Evolutionary conservation across 192 early-diverging fungal species (phyloP).

Genomic region (Phycomyces blakesleeanus): DNA sequence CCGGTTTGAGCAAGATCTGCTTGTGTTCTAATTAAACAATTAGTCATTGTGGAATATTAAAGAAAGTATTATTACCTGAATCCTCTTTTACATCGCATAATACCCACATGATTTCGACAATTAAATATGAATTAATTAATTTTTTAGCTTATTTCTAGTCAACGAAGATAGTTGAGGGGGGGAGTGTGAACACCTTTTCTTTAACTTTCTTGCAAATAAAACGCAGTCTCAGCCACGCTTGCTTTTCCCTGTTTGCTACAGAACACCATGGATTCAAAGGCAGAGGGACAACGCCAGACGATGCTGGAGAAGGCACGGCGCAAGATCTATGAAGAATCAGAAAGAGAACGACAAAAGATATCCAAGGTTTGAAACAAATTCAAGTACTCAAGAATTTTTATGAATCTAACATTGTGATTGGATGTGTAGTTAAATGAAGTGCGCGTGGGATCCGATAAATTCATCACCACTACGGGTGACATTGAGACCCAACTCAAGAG

Average conservation of each 20-base stretch:
- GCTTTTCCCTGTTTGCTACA: neutral
- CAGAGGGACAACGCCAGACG: conserved; percentile 55
- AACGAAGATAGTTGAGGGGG: too few relatives aligned
- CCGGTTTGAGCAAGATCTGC: neutral
- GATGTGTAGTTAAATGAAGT: conserved; percentile 66
- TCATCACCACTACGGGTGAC: conserved; percentile 69
- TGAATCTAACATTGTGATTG: too few relatives aligned
- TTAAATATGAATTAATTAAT: too few relatives aligned
- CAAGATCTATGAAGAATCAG: conserved; percentile 65
- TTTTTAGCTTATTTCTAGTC: too few relatives aligned
- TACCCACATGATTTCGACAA: too few relatives aligned
- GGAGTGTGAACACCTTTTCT: too few relatives aligned
- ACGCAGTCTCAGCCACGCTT: conserved; percentile 1
- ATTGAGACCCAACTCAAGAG: conserved; percentile 82
- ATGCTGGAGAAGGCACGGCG: conserved; percentile 69
- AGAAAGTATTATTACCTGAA: too few relatives aligned
- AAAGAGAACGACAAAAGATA: conserved; percentile 71
- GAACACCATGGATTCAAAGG: conserved; percentile 23
- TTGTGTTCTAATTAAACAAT: neutral
- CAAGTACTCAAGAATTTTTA: neutral
- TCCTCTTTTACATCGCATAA: too few relatives aligned
- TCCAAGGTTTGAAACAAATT: conserved; percentile 43
- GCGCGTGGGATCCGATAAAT: conserved; percentile 67
- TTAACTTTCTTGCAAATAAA: neutral
- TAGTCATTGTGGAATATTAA: too few relatives aligned